Base-by-base conservation (phyloP, 805 yeast species). In the Candida cerambycidarum region DNA sequence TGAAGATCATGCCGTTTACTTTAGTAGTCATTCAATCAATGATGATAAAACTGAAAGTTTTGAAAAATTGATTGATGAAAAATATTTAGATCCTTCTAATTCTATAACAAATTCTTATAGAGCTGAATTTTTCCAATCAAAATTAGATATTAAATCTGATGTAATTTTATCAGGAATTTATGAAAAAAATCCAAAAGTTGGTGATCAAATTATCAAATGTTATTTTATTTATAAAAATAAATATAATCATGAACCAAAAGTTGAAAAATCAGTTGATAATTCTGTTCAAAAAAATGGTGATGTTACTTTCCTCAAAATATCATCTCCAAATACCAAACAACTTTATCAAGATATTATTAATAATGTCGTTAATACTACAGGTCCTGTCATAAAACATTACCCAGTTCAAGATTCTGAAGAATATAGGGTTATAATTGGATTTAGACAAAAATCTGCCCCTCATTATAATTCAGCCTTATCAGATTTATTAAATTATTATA, bases 301-400 rank as follows among this genome's bases (percentile, higher is more conserved):
- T 65, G 66, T 68, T 48, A 80, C 88, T 7, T 90, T 92, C 68
- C 72, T 78, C 61, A 79, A 81, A 48, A 85, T 85, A 53, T 88
- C 93, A 34, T 79, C 96, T 3, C 69, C 68, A 16, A 88, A 87
- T 63, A 92, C 97, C 37, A 89, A 87, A 64, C 65, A 71, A 44
- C 70, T 89, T 37, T 92, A 92, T 64, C 77, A 84, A 39, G 81
- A 80, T 38, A 76, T 92, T 44, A 80, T 90, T 59, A 63, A 71
- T 38, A 78, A 82, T 55, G 89, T 83, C n/a, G 72, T 76, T 43
- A 68, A 70, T 46, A 80, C 92, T 48, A 83, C 89, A 39, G 98
- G 98, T 44, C 97, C 98, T 14, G 95, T 89, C 19, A 89, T 93
- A 57, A 90, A 84, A 65, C 87, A 89, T 58, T 83, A 82, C 55